Evolutionary conservation across 495 filamentous ascomycete genomes (phyloP).

Genomic region (Neurospora sp.): DNA sequence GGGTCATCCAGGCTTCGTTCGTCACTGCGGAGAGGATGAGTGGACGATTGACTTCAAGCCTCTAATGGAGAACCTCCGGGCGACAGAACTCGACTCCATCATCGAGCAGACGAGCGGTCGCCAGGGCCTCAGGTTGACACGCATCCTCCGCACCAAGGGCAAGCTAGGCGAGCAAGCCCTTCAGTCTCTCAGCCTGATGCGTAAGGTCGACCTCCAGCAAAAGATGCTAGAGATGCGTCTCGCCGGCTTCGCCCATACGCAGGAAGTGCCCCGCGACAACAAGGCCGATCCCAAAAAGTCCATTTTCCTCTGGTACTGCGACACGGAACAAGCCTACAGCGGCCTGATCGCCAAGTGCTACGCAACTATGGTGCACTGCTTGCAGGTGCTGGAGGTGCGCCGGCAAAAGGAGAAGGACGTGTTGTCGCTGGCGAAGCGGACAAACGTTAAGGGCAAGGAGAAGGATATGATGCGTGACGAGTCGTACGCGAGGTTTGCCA

Average conservation of each 20-base stretch:
- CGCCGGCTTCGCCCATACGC: conserved; percentile 72
- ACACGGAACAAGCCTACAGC: conserved; percentile 54
- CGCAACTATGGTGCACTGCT: conserved; percentile 75
- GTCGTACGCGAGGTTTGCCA: conserved; percentile 54
- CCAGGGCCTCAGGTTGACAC: conserved; percentile 63
- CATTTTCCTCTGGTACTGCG: conserved; percentile 85
- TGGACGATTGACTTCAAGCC: conserved; percentile 73
- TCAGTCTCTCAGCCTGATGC: conserved; percentile 60
- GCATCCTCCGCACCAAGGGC: conserved; percentile 74
- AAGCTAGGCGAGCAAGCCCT: conserved; percentile 87
- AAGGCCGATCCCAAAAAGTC: conserved; percentile 67
- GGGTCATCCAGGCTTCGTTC: conserved; percentile 59
- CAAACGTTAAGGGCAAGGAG: conserved; percentile 72
- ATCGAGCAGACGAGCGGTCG: conserved; percentile 67
- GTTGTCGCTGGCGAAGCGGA: conserved; percentile 65
- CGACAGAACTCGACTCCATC: conserved; percentile 65
- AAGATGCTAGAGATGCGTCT: conserved; percentile 73
- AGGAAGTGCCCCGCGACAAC: conserved; percentile 82
- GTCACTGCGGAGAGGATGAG: conserved; percentile 50
- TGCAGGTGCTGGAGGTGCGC: conserved; percentile 69
- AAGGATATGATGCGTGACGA: conserved; percentile 60
- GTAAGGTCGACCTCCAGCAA: conserved; percentile 68
- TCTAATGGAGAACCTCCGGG: conserved; percentile 55
- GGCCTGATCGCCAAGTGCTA: conserved; percentile 68
- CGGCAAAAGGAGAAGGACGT: conserved; percentile 54